Conservation (phyloP, 768 basidiomycete species). For the Russula sp. region DNA sequence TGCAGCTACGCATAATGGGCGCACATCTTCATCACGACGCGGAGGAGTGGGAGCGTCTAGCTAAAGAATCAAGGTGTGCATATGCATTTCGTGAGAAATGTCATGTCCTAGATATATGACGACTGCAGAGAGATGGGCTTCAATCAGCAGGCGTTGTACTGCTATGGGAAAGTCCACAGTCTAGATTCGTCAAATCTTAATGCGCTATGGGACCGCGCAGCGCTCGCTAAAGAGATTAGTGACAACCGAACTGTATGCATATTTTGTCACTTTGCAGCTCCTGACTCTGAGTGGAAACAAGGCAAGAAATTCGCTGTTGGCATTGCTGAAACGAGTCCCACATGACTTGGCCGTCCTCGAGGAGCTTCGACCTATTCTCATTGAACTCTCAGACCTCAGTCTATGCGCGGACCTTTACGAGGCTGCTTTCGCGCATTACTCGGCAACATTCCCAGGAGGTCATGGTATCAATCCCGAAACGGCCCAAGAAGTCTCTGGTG, state of each 20-base stretch:
- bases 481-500: slow-evolving; percentile 24
- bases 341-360: slow-evolving; percentile 74
- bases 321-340: slow-evolving; percentile 67
- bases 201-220: slow-evolving; percentile 85
- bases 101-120: background rate
- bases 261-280: background rate
- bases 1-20: slow-evolving; percentile 83
- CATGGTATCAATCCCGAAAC: slow-evolving; percentile 32
- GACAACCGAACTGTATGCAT: slow-evolving; percentile 55
- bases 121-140: slow-evolving; percentile 53
- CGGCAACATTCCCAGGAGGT: slow-evolving; percentile 41
- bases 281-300: slow-evolving; percentile 21
- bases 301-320: slow-evolving; percentile 58
- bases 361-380: slow-evolving; percentile 70
- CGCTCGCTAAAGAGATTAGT: slow-evolving; percentile 68
- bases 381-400: slow-evolving; percentile 60
- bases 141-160: slow-evolving; percentile 85
- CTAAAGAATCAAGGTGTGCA: slow-evolving; percentile 61
- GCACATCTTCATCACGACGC: slow-evolving; percentile 80
- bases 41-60: slow-evolving; percentile 84
- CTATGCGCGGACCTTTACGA: slow-evolving; percentile 64
- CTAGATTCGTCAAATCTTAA: slow-evolving; percentile 77
- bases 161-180: slow-evolving; percentile 75
- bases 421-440: slow-evolving; percentile 66
- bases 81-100: background rate